Conservation (phyloP, 495 filamentous ascomycete species). For the Aspergillus steynii region DNA sequence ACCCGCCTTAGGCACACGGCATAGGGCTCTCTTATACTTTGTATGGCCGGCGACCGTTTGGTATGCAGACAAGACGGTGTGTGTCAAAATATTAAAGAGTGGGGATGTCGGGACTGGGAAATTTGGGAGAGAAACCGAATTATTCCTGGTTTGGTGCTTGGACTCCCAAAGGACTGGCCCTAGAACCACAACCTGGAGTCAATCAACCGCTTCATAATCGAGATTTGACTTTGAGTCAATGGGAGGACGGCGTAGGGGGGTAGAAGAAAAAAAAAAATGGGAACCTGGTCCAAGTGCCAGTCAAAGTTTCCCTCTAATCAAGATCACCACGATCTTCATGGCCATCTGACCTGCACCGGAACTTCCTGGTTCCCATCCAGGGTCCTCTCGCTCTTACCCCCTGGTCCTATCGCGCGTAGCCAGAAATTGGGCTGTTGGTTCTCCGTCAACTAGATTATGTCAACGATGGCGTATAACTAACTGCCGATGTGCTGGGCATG, state of each 20-base stretch:
- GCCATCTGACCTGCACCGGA: constrained; percentile 3
- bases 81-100: neutral
- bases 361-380: neutral
- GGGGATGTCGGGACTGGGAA: neutral
- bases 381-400: neutral
- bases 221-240: neutral
- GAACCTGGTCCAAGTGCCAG: neutral
- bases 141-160: neutral
- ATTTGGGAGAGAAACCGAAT: neutral
- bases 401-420: neutral
- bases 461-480: constrained; percentile 3
- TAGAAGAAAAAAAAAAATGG: neutral
- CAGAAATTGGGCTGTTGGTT: neutral
- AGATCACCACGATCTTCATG: constrained; percentile 19
- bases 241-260: neutral
- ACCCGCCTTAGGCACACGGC: constrained; percentile 1
- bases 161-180: neutral
- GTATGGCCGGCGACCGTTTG: neutral
- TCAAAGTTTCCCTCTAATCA: constrained; percentile 8
- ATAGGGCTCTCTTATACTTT: neutral
- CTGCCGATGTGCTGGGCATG: neutral
- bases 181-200: neutral
- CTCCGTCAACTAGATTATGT: neutral
- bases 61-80: neutral
- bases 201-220: neutral